Evolutionary conservation across 2,329 filamentous ascomycete genomes (phyloP), one percentile per base, ranked within the genome.

Genomic region (Colletotrichum cordylinicola): DNA sequence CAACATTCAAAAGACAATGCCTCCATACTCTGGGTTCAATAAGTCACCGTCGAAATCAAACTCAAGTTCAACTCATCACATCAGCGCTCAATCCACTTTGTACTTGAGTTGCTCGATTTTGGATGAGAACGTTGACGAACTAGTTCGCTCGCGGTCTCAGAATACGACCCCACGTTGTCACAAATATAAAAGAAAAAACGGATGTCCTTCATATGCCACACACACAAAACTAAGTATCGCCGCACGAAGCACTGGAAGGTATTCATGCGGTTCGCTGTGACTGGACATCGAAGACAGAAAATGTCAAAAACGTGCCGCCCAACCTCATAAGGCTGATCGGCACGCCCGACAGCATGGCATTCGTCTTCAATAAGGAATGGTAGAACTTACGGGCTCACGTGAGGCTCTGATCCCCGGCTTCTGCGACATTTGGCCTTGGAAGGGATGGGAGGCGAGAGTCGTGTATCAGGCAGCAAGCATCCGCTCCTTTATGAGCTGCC

Each of bases 11-110:
- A 48, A 48, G 6, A 21, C 1, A 21, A 52, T 2, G 43, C 43
- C 13, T 12, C 43, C 2, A 21, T 8, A 0, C 0, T 52, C n/a
- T 4, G 2, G 2, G 1, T 8, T 13, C 0, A 21, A 0, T n/a
- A 2, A 8, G 0, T 13, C 10, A 2, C 43, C 10, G 8, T 1
- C 43, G 10, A 52, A 10, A 5, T 48, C 18, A 48, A 52, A 0
- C n/a, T 21, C n/a, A 2, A 21, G 1, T 52, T 21, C 43, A 52
- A 0, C 43, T 52, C n/a, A 5, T 52, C 1, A 52, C 43, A 52
- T 8, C 0, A 12, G 4, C n/a, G n/a, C 43, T n/a, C n/a, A n/a
- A n/a, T n/a, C n/a, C n/a, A n/a, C n/a, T n/a, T n/a, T n/a, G n/a
- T n/a, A n/a, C n/a, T 7, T 52, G 43, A 21, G 43, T 1, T 2